Base-by-base conservation (phyloP, 345 rosid species). In the Lagerstroemia speciosa region DNA sequence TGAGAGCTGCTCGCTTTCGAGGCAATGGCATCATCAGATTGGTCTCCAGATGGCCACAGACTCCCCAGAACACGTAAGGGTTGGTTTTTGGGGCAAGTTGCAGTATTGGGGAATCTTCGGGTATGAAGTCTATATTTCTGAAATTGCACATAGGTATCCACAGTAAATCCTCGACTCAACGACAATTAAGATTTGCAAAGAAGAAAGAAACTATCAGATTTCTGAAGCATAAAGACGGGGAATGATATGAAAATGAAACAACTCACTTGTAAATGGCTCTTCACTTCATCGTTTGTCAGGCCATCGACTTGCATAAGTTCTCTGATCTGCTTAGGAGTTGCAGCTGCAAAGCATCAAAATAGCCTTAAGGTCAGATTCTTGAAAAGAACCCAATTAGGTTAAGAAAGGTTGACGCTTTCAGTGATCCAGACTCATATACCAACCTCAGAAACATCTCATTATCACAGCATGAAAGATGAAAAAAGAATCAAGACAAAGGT, bases 291-390 rank as follows among this genome's bases (percentile, higher is more conserved):
- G 34, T 95, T 95, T 52, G 98, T 95, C 80, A 95, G 81, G 72
- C 98, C 96, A 78, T 89, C 93, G 30, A 90, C 98, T 80, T 87
- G 90, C 99, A 95, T 95, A 32, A 85, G 97, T 69, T 92, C 97
- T 77, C 96, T 84, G 40, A 95, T 95, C 84, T 95, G 97, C 83
- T 95, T 95, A 10, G 98, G 98, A 69, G 99, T 91, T 46, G 98
- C 98, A 62, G 78, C 99, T 94, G 87, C 79, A 77, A 60, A 19
- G 62, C 30, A 31, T 74, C 38, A 29, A 32, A 57, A 65, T 37
- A 43, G 50, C 33, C 12, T n/a, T 15, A 17, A 65, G 17, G 32
- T 15, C 32, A 65, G 67, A 65, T 22, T 29, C 16, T 27, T 30
- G 63, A 57, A 34, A 58, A 34, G 41, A 40, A 65, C 46, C 7